A percentile compares a stretch with the other conserved stretches of the same genome.
Evolutionary conservation across 2,329 filamentous ascomycete genomes (phyloP).

Genomic region (Fusarium tricinctum): DNA sequence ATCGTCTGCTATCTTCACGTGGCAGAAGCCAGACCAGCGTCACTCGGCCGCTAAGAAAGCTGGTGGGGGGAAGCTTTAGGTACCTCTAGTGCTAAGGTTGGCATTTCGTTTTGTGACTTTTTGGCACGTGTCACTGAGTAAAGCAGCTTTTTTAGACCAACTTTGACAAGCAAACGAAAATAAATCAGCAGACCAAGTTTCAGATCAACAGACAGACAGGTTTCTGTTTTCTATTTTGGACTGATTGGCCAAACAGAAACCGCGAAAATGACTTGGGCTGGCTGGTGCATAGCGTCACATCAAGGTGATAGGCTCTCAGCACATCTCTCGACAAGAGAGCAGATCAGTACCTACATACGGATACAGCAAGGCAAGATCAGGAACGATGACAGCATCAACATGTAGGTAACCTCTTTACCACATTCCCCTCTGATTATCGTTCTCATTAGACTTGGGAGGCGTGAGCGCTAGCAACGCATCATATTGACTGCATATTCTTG

Average conservation of each 20-base stretch:
- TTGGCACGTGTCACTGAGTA: constrained; percentile 36
- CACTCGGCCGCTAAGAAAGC: constrained; percentile 32
- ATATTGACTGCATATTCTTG: constrained; percentile 3
- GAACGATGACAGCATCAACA: constrained; percentile 33
- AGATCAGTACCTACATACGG: constrained; percentile 38
- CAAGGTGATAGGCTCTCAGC: constrained; percentile 40
- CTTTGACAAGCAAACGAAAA: background rate
- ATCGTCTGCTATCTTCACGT: constrained; percentile 51
- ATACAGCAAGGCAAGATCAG: constrained; percentile 34
- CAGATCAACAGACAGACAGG: constrained; percentile 14
- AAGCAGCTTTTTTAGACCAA: background rate
- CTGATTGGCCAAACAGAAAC: constrained; percentile 27
- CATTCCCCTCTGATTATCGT: background rate
- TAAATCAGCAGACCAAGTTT: constrained; percentile 26
- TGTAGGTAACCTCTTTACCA: background rate
- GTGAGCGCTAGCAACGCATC: background rate
- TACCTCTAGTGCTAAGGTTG: background rate
- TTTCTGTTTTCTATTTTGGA: constrained; percentile 21
- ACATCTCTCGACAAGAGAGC: constrained; percentile 30
- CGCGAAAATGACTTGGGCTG: constrained; percentile 12
- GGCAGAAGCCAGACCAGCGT: constrained; percentile 25
- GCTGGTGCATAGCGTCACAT: constrained; percentile 43
- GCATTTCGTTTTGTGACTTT: constrained; percentile 13
- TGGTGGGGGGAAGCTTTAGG: constrained; percentile 24
- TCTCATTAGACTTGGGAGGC: background rate